Evolutionary conservation across 2,329 filamentous ascomycete species (phyloP).

Genomic region (Aspergillus quadricinctus): DNA sequence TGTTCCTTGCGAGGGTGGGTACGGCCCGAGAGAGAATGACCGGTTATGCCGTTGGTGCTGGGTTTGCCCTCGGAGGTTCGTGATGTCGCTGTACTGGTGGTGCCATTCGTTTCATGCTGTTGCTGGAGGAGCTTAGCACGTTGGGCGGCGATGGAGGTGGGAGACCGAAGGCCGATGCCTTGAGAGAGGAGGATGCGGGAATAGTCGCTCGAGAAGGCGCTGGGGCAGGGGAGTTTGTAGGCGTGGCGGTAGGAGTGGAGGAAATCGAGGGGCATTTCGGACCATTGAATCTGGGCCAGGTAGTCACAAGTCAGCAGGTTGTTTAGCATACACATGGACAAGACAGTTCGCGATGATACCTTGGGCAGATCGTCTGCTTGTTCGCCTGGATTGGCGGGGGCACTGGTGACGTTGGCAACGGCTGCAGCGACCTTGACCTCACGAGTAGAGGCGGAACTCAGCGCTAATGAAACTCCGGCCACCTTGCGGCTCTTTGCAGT

Average conservation of each 20-base stretch:
- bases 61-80: background rate
- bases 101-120: constrained; percentile 11
- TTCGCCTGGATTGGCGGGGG: constrained; percentile 18
- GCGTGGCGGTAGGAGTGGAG: constrained; percentile 48
- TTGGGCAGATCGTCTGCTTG: constrained; percentile 24
- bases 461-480: constrained; percentile 12
- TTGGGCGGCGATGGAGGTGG: constrained; percentile 40
- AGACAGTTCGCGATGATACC: constrained; percentile 18
- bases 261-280: constrained; percentile 39
- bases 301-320: constrained; percentile 6
- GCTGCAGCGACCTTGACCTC: constrained; percentile 19
- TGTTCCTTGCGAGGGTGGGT: constrained; percentile 5
- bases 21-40: constrained; percentile 3
- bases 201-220: constrained; percentile 42
- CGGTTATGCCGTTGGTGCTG: constrained; percentile 11
- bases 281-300: constrained; percentile 38
- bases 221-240: constrained; percentile 43
- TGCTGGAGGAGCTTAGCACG: constrained; percentile 12
- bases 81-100: background rate
- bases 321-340: background rate
- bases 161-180: constrained; percentile 42
- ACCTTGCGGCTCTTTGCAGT: constrained; percentile 31
- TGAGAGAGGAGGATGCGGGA: constrained; percentile 45
- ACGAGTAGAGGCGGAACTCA: constrained; percentile 9
- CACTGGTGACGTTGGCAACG: constrained; percentile 27